Evolutionary conservation across 305 asterid genomes (phyloP), one percentile per base, ranked within the genome.

Genomic region (Solanum aculeatissimum): DNA sequence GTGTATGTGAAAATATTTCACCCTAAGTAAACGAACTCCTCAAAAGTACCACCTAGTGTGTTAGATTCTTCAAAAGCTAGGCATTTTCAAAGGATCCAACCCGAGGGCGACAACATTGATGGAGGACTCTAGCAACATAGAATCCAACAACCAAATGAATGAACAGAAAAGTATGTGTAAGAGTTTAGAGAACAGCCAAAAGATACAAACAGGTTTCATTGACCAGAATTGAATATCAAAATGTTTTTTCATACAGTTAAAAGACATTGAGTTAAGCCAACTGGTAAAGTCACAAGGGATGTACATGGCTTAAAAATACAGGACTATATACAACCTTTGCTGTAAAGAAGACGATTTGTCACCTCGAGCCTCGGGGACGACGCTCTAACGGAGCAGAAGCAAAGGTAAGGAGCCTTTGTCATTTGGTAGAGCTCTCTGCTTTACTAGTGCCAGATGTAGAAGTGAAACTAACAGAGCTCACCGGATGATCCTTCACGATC

Each of bases 401-500:
- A 45, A n/a, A 45, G 7, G 81, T 74, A 45, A 74, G 42, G 55
- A 60, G 83, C 75, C 69, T 83, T 40, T 45, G 75, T 90, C 84
- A 89, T 85, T 86, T 89, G 42, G 87, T 87, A 29, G 90, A 72
- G 88, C 81, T 89, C 84, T 89, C 98, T 7, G 88, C 71, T 83
- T 92, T 94, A 49, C 72, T 91, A 32, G 92, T 85, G 18, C 9
- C 45, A 51, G 90, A 87, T 19, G 98, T 87, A 10, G 98, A 94
- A 69, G 93, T 83, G 89, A 97, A 97, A 57, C 97, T 91, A 42
- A 92, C 98, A 1, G 98, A 91, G 72, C 58, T 82, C 89, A 92
- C 85, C 7, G 96, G 96, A 66, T 92, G 93, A 90, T 95, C 98
- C 89, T 90, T 92, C n/a, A 97, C 99, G 27, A 91, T 75, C 68